Conservation (phyloP, 495 filamentous ascomycete genomes). For the Podospora pseudoanserina region DNA sequence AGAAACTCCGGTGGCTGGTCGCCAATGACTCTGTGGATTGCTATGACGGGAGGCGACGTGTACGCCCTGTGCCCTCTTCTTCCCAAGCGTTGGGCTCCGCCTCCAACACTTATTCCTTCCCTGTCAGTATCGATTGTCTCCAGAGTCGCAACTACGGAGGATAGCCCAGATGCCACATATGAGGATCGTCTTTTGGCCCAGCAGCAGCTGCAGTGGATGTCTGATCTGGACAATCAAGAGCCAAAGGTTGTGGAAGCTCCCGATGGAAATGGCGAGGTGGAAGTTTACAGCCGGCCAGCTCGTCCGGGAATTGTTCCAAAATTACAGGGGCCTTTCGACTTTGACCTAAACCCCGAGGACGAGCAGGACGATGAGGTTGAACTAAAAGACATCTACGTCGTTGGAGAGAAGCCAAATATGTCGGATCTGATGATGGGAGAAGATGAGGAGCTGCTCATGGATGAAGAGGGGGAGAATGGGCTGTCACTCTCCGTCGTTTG, state of each 20-base stretch:
- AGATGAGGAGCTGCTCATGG: conserved; percentile 51
- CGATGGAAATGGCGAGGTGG: conserved; percentile 40
- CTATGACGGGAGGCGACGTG: conserved; percentile 81
- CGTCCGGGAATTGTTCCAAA: conserved; percentile 70
- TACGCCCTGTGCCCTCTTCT: conserved; percentile 88
- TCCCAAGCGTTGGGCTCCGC: conserved; percentile 76
- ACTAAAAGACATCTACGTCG: conserved; percentile 52
- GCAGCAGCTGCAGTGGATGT: conserved; percentile 78
- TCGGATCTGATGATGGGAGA: conserved; percentile 61
- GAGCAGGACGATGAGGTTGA: conserved; percentile 65
- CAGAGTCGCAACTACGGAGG: conserved; percentile 58
- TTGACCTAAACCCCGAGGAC: conserved; percentile 60
- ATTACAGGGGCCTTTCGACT: conserved; percentile 80
- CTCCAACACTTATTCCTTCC: conserved; percentile 68
- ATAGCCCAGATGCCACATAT: conserved; percentile 51
- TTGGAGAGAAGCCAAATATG: conserved; percentile 52
- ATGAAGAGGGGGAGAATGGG: conserved; percentile 57
- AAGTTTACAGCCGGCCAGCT: conserved; percentile 66
- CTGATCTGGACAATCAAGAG: conserved; percentile 75
- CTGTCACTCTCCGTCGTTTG: conserved; percentile 71
- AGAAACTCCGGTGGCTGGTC: conserved; percentile 79
- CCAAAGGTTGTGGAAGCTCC: conserved; percentile 48
- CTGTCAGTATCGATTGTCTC: conserved; percentile 70
- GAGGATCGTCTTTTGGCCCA: conserved; percentile 58
- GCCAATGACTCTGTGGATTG: conserved; percentile 87